Evolutionary conservation across 2,329 filamentous ascomycete genomes (phyloP).

Genomic region (Talaromyces albobiverticillius): DNA sequence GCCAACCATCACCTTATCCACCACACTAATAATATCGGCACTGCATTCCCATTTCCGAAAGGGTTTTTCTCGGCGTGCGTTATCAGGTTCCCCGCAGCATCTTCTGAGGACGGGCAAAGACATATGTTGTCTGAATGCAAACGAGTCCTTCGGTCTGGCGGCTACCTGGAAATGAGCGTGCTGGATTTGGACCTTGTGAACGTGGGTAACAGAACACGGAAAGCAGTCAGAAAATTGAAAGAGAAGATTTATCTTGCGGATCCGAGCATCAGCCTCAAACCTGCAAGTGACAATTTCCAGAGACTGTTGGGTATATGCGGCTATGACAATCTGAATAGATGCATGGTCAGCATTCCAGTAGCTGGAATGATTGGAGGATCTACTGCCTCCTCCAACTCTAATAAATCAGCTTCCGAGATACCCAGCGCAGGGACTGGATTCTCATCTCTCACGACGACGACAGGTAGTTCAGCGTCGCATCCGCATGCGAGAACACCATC

Average conservation of each 20-base stretch:
- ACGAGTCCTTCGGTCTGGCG: slow-evolving; percentile 47
- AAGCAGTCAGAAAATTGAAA: slow-evolving; percentile 45
- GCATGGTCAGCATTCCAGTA: slow-evolving; percentile 49
- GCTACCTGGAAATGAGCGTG: slow-evolving; percentile 49
- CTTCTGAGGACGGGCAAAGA: slow-evolving; percentile 41
- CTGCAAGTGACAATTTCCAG: slow-evolving; percentile 48
- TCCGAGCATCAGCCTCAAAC: slow-evolving; percentile 44
- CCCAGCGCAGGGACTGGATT: slow-evolving; percentile 17
- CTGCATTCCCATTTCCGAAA: slow-evolving; percentile 46
- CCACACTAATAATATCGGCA: slow-evolving; percentile 34
- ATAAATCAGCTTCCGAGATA: slow-evolving; percentile 29
- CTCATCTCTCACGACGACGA: no score
- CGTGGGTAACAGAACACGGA: slow-evolving; percentile 47
- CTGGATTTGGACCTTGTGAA: slow-evolving; percentile 51
- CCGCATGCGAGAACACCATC: slow-evolving; percentile 29
- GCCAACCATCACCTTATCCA: slow-evolving; percentile 43
- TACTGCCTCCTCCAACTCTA: slow-evolving; percentile 40
- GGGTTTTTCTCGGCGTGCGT: slow-evolving; percentile 46
- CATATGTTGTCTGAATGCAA: slow-evolving; percentile 49
- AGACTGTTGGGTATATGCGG: slow-evolving; percentile 43
- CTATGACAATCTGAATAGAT: slow-evolving; percentile 49
- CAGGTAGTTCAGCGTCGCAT: slow-evolving; percentile 11
- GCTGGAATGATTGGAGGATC: slow-evolving; percentile 44
- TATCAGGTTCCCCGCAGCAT: slow-evolving; percentile 46
- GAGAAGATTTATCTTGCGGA: slow-evolving; percentile 44